Evolutionary conservation across 1,139 yeast species (phyloP), one percentile per base, ranked within the genome.

Genomic region (Lizanozyma gosingica): DNA sequence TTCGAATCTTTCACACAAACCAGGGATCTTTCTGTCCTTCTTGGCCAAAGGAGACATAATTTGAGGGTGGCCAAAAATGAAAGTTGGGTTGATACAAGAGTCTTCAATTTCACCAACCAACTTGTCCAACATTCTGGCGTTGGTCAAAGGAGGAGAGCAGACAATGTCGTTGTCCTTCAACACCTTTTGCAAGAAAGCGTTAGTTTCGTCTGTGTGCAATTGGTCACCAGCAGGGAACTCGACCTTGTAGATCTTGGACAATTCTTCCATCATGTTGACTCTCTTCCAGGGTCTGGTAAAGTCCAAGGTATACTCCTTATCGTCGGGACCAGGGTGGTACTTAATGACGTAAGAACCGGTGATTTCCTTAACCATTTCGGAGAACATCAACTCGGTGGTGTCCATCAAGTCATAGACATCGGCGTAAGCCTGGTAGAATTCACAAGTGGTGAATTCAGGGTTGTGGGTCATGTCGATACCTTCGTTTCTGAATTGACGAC

Each of bases 31-130:
- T 67, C 98, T 83, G 63, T 92, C 88, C 71, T 85, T 86, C 74
- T 92, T 92, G 60, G 98, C 98, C 66, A 92, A 77, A 50, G 98
- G 98, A 46, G 97, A 92, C 98, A 92, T 92, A 94, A 92, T 87
- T 72, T 92, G 97, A 47, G 98, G 98, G 66, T 92, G 98, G 51
- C 98, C 98, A 57, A 87, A 90, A 65, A 92, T 85, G 67, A 92
- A 92, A 37, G 98, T 92, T 55, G 98, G 98, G 75, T 87, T 92
- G 65, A 90, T 85, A 60, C 95, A 86, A 41, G 80, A 73, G 58
- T 88, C 97, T 73, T 92, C 98, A 49, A 71, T 64, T 62, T 87
- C 97, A 57, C 98, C 97, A 53, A 92, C 97, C 51, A 92, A 80
- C 75, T 86, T 90, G 74, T 92, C 98, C 62, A 92, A 78, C 97